phyloP scores from a whole-genome alignment of 371 early-diverging fungal species.

The Mucor lusitanicus region DNA sequence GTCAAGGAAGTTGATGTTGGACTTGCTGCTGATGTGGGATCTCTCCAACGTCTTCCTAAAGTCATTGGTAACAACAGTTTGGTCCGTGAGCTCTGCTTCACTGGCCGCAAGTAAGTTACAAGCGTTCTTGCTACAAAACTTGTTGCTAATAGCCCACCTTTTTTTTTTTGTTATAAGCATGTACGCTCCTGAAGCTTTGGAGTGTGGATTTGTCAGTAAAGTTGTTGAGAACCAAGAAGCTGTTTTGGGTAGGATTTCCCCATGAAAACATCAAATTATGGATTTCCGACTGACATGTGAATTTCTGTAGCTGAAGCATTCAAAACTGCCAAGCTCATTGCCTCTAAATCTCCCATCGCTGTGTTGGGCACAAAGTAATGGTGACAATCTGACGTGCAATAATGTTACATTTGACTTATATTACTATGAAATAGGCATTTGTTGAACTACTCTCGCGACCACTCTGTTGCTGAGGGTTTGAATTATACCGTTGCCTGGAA shows the following conservation, averaged over 20 bases:
- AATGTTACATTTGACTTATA: background rate
- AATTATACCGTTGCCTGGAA: conserved; percentile 92
- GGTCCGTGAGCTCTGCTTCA: conserved; percentile 88
- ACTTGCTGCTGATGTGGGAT: conserved; percentile 87
- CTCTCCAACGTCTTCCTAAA: conserved; percentile 93
- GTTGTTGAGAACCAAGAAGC: conserved; percentile 61
- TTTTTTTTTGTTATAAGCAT: conserved; percentile 39
- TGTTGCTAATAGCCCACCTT: background rate
- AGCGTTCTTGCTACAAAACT: background rate
- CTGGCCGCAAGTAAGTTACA: conserved; percentile 70
- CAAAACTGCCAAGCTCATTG: conserved; percentile 75
- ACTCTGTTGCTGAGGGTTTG: conserved; percentile 86
- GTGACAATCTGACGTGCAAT: background rate
- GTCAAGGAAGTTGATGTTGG: conserved; percentile 95
- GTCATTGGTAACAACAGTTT: conserved; percentile 89
- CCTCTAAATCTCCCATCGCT: conserved; percentile 91
- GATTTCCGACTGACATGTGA: background rate
- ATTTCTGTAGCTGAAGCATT: conserved; percentile 58
- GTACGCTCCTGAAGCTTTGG: conserved; percentile 77
- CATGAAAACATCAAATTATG: too few relatives aligned
- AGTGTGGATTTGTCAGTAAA: conserved; percentile 78
- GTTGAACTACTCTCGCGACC: conserved; percentile 90
- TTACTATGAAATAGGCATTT: conserved; percentile 57
- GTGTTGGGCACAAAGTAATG: conserved; percentile 81
- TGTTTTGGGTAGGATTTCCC: conserved; percentile 41